A percentile compares a stretch with the other conserved stretches of the same genome.
Evolutionary conservation across 257 asterid species (phyloP).

Genomic region (Mitragyna speciosa): DNA sequence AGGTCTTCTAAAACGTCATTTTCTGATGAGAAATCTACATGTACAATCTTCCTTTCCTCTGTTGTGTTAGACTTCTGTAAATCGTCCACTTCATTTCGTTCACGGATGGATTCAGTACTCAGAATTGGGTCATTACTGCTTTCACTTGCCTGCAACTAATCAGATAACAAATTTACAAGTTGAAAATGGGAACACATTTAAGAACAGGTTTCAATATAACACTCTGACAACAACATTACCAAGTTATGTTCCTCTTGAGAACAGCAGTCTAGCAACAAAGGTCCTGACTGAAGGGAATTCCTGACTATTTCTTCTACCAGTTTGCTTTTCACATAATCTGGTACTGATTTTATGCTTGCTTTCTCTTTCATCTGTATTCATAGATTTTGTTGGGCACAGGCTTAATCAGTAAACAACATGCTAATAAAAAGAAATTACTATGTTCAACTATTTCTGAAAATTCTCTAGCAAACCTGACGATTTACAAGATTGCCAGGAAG

Average conservation of each 20-base stretch:
- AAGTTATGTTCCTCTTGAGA: slow-evolving; percentile 30
- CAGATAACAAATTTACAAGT: background rate
- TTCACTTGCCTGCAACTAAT: slow-evolving; percentile 29
- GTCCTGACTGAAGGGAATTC: slow-evolving; percentile 39
- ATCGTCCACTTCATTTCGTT: slow-evolving; percentile 4
- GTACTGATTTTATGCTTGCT: slow-evolving; percentile 33
- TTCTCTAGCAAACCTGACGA: slow-evolving; percentile 44
- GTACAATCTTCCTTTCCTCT: slow-evolving; percentile 20
- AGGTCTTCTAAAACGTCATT: slow-evolving; percentile 15
- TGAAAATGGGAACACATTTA: background rate
- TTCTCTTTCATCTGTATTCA: slow-evolving; percentile 50
- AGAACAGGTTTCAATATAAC: background rate
- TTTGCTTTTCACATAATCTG: slow-evolving; percentile 57
- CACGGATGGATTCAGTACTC: background rate
- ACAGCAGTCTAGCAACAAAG: slow-evolving; percentile 53
- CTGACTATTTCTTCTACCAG: slow-evolving; percentile 56
- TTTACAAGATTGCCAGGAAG: slow-evolving; percentile 70
- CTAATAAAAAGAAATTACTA: background rate
- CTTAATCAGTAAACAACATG: background rate
- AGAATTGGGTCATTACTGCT: slow-evolving; percentile 8
- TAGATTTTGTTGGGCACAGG: background rate
- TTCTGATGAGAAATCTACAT: slow-evolving; percentile 24
- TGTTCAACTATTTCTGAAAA: too few species aligned
- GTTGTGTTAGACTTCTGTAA: background rate
- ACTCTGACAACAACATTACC: slow-evolving; percentile 19